These are phyloP conservation scores for Rutidosis leptorrhynchoides DNA, from an alignment of 129 eudicot genomes.

Conservation along the genomic window DNA sequence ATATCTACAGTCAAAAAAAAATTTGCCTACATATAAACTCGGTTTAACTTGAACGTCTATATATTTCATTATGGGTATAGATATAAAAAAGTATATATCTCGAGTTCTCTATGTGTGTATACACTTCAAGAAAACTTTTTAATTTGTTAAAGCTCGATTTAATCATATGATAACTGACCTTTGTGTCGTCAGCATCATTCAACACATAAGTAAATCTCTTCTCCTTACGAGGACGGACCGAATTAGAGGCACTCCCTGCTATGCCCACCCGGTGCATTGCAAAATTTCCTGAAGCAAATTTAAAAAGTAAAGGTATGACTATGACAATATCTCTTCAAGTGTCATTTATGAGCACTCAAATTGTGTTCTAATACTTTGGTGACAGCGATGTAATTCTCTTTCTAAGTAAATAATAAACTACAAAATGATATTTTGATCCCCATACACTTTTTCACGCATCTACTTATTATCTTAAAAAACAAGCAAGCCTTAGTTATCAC, in stretches of 20 bases:
- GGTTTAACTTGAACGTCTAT: not conserved
- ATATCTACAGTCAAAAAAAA: not conserved
- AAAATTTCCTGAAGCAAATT: slow-evolving; percentile 38
- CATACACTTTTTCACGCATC: no score
- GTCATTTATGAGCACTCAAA: not conserved
- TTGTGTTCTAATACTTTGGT: not conserved
- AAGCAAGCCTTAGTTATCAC: no score
- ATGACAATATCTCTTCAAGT: not conserved
- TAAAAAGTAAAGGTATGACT: slow-evolving; percentile 15
- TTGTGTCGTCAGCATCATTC: slow-evolving; percentile 78
- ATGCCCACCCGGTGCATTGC: slow-evolving; percentile 97
- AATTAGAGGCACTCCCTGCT: slow-evolving; percentile 73
- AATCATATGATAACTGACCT: slow-evolving; percentile 44
- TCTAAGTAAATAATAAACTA: not conserved
- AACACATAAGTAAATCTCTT: slow-evolving; percentile 90
- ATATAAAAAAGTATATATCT: not conserved
- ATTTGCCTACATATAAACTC: not conserved
- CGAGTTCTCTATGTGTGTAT: slow-evolving; percentile 3
- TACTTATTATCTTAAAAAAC: no score
- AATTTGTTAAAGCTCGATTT: not conserved
- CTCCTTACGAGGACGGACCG: slow-evolving; percentile 79
- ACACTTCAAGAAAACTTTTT: not conserved
- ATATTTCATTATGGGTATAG: not conserved
- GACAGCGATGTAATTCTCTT: slow-evolving; percentile 1
- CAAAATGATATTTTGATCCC: not conserved